Conservation (phyloP, 1,139 yeast genomes). For the Scheffersomyces insectosa region DNA sequence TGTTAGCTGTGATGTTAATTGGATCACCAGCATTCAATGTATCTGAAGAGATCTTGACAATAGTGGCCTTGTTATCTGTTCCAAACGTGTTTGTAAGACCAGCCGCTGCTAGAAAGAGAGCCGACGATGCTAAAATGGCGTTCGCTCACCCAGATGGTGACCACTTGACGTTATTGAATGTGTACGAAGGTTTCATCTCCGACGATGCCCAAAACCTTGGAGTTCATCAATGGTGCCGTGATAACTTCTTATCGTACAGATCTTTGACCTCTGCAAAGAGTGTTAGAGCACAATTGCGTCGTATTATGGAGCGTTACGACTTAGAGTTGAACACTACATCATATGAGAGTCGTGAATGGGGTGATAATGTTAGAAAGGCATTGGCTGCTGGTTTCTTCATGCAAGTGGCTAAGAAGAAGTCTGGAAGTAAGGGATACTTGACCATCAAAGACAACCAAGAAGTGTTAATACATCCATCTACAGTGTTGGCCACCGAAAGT, state of each 20-base stretch:
- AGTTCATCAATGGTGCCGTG: slow-evolving; percentile 84
- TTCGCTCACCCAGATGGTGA: slow-evolving; percentile 97
- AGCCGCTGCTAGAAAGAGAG: slow-evolving; percentile 79
- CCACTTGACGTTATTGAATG: slow-evolving; percentile 87
- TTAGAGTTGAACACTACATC: slow-evolving; percentile 72
- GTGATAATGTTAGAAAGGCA: slow-evolving; percentile 80
- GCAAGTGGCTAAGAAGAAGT: slow-evolving; percentile 93
- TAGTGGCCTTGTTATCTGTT: slow-evolving; percentile 88
- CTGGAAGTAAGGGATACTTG: slow-evolving; percentile 70
- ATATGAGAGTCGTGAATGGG: slow-evolving; percentile 61
- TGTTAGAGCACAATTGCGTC: slow-evolving; percentile 78
- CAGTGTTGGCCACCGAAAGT: slow-evolving; percentile 79
- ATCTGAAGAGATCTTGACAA: slow-evolving; percentile 83
- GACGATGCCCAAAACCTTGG: slow-evolving; percentile 67
- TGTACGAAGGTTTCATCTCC: slow-evolving; percentile 77
- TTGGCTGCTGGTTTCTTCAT: slow-evolving; percentile 92
- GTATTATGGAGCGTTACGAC: slow-evolving; percentile 82
- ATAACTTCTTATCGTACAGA: slow-evolving; percentile 80
- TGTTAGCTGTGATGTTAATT: slow-evolving; percentile 89
- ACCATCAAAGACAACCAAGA: slow-evolving; percentile 97
- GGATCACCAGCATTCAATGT: slow-evolving; percentile 84
- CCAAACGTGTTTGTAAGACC: slow-evolving; percentile 97
- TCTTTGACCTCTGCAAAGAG: slow-evolving; percentile 81
- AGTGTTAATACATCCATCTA: slow-evolving; percentile 89
- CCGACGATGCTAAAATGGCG: slow-evolving; percentile 85